Base-by-base conservation (phyloP, 305 asterid genomes). In the Fraxinus latifolia region DNA sequence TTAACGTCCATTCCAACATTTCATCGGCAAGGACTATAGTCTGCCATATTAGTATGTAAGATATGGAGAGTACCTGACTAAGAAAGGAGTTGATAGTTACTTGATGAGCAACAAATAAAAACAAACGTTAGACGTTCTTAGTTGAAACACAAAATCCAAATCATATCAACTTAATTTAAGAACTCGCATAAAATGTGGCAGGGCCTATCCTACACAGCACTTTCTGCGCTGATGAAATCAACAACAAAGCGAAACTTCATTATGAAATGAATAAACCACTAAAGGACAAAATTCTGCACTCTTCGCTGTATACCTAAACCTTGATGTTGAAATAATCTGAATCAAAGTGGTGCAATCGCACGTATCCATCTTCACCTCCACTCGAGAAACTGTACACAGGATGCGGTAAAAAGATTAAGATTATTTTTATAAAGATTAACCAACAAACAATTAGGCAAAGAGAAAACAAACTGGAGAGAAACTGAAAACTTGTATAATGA, bases 321-420 rank as follows among this genome's bases (percentile, higher is more conserved):
- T 88, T 93, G 92, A 93, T 95, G 79, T 89, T 88, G 87, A 95
- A 95, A 88, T 95, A 95, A 67, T 95, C 99, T 65, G 85, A 86
- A 88, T 95, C 99, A 77, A 93, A 89, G 83, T 95, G 99, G 81
- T 95, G 99, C 79, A 95, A 84, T 84, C 99, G 83, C 71, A 93
- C 98, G 47, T 93, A 93, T 50, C 99, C 99, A 82, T 95, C 99
- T 88, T 95, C 99, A 50, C 99, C 99, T 77, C 98, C 99, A 65
- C 98, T 93, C 8, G 99, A 85, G 79, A 95, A 95, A 85, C 99
- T 92, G 85, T 7, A 55, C 2, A 9, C 31, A 32, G 32, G 2
- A 34, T 44, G 5, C 2, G 29, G 42, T 25, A 25, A 39, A 4
- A 53, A 2, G 3, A 55, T 29, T 17, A 25, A 29, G 37, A 67